phyloP scores from a whole-genome alignment of 1,139 yeast species.

The Yamadazyma blattariae region DNA sequence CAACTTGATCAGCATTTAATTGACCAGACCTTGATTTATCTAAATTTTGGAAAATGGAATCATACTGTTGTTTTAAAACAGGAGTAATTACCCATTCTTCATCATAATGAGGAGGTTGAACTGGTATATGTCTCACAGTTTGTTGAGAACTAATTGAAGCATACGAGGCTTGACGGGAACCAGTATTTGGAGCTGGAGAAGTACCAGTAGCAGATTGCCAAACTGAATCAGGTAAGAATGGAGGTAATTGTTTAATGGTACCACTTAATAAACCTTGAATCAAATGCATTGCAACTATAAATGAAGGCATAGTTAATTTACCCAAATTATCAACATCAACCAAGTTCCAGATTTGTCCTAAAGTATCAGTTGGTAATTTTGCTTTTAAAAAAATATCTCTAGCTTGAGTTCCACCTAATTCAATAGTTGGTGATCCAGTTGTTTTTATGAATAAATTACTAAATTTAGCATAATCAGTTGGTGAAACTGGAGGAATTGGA shows the following conservation, averaged over 20 bases:
- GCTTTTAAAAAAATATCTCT: constrained; percentile 87
- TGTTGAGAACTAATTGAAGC: constrained; percentile 55
- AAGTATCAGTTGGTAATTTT: constrained; percentile 65
- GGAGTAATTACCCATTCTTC: constrained; percentile 68
- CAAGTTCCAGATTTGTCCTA: constrained; percentile 87
- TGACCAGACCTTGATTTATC: constrained; percentile 65
- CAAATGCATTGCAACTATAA: constrained; percentile 92
- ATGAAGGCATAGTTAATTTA: constrained; percentile 65
- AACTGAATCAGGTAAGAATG: constrained; percentile 59
- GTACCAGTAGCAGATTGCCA: constrained; percentile 48
- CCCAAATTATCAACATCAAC: constrained; percentile 80
- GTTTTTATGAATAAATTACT: constrained; percentile 73
- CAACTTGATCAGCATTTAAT: constrained; percentile 78
- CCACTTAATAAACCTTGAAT: constrained; percentile 79
- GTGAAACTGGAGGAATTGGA: constrained; percentile 58
- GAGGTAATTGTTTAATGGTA: constrained; percentile 65
- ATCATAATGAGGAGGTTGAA: constrained; percentile 8
- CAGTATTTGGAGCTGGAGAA: neutral
- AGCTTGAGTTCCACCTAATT: constrained; percentile 72
- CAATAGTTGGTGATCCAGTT: constrained; percentile 49
- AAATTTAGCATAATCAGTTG: constrained; percentile 68
- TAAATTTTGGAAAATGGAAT: constrained; percentile 69
- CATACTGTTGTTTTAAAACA: constrained; percentile 74
- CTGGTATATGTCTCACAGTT: constrained; percentile 31
- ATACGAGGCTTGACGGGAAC: constrained; percentile 37